Percentiles rank a stretch among this genome's conserved stretches.
These are phyloP conservation scores for Rhizopus sp. DNA, from an alignment of 371 early-diverging fungal species.

Conservation along the genomic window DNA sequence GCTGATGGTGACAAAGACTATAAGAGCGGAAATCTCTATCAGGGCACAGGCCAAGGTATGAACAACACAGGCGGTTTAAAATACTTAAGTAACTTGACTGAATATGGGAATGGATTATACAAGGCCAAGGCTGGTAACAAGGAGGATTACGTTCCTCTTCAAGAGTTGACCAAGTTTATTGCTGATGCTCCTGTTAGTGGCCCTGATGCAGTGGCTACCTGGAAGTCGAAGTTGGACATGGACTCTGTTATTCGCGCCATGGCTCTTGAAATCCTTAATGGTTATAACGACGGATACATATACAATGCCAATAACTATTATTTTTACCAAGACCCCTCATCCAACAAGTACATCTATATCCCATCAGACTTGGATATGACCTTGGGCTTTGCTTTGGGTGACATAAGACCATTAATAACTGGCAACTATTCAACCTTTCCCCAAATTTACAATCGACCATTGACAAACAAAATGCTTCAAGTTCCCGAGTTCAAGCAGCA, in stretches of 20 bases:
- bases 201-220: constrained; percentile 11
- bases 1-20: constrained; percentile 22
- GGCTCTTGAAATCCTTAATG: constrained; percentile 30
- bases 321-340: constrained; percentile 20
- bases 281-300: constrained; percentile 30
- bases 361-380: constrained; percentile 28
- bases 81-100: constrained; percentile 10
- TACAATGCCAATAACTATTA: constrained; percentile 28
- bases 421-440: constrained; percentile 29
- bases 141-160: constrained; percentile 9
- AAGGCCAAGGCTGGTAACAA: neutral
- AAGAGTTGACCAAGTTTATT: constrained; percentile 31
- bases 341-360: neutral
- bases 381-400: constrained; percentile 19
- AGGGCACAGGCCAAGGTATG: constrained; percentile 20
- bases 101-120: neutral
- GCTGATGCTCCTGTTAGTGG: constrained; percentile 10
- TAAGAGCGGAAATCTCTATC: constrained; percentile 26
- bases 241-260: constrained; percentile 28
- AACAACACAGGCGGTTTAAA: constrained; percentile 9
- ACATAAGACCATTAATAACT: constrained; percentile 2
- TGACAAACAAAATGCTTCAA: constrained; percentile 12
- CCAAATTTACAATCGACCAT: constrained; percentile 11
- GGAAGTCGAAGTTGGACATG: constrained; percentile 28
- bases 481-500: constrained; percentile 6